These are phyloP conservation scores for Hyaloscypha hepaticicola DNA, from an alignment of 495 filamentous ascomycete species.

Conservation along the genomic window DNA sequence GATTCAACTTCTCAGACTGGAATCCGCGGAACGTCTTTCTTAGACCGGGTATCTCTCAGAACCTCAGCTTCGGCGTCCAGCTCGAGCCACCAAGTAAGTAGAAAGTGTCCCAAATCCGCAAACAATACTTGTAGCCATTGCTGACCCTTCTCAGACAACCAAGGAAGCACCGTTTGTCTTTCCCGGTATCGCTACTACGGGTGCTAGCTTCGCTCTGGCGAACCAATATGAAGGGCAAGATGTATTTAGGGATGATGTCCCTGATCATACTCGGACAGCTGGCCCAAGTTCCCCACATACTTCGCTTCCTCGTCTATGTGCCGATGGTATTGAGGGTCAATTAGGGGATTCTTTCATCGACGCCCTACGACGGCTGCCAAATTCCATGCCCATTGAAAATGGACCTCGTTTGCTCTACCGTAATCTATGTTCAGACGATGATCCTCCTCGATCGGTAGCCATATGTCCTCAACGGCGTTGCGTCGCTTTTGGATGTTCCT, in stretches of 20 bases:
- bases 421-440: conserved; percentile 62
- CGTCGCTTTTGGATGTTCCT: conserved; percentile 68
- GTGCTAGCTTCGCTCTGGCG: not conserved
- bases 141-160: not conserved
- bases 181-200: conserved; percentile 16
- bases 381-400: conserved; percentile 31
- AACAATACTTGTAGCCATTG: not conserved
- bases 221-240: conserved; percentile 24
- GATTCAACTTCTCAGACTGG: not conserved
- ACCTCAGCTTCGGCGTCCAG: conserved; percentile 3
- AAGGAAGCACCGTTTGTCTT: conserved; percentile 19
- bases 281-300: conserved; percentile 11
- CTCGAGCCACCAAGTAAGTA: not conserved
- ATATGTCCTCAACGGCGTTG: conserved; percentile 67
- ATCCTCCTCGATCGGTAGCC: conserved; percentile 65
- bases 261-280: not conserved
- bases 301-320: conserved; percentile 5
- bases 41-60: conserved; percentile 22
- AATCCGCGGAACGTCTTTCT: conserved; percentile 13
- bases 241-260: conserved; percentile 12
- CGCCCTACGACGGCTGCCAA: not conserved
- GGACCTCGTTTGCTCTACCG: conserved; percentile 47
- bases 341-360: not conserved
- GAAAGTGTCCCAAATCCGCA: not conserved
- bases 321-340: not conserved